Conservation (phyloP, 176 grass and related monocot species). For the Zea mays region Zm-B73-REFERENCE-NAM-5.0 NC_050096.1:255233001-255233500, state of each 20-base stretch:
- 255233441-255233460: no score
- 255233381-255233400: no score
- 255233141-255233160: slow-evolving; percentile 1
- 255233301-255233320: no score
- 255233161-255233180: not conserved
- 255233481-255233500: no score
- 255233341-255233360: no score
- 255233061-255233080: slow-evolving; percentile 47
- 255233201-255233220: not conserved
- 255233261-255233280: not conserved
- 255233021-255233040: slow-evolving; percentile 65
- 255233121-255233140: slow-evolving; percentile 12
- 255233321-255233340: no score
- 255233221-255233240: not conserved
- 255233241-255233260: slow-evolving; percentile 11
- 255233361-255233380: no score
- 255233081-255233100: slow-evolving; percentile 1
- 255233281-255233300: no score
- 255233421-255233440: no score
- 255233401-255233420: no score
- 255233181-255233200: not conserved
- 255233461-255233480: no score
- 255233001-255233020: slow-evolving; percentile 67
- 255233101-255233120: slow-evolving; percentile 3
- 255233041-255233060: slow-evolving; percentile 71